phyloP scores from a whole-genome alignment of 1,139 yeast species.

The Meyerozyma carpophila region DNA sequence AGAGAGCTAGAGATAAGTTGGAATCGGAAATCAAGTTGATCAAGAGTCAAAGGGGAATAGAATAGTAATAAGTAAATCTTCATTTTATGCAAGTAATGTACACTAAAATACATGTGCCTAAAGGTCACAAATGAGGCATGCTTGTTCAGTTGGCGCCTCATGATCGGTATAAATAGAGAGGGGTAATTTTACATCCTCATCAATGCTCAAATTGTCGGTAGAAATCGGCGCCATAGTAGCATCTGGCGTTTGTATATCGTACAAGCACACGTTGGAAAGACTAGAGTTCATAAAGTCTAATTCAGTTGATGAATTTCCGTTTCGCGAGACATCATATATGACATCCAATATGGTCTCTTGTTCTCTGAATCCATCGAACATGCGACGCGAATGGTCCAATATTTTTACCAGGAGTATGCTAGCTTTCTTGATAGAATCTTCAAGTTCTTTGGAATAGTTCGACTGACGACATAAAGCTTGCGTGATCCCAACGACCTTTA shows the following conservation, averaged over 20 bases:
- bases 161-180: too few relatives aligned
- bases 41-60: slow-evolving; percentile 41
- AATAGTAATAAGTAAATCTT: slow-evolving; percentile 8
- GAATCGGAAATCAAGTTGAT: slow-evolving; percentile 72
- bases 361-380: slow-evolving; percentile 35
- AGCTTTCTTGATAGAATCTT: not conserved
- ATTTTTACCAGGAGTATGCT: slow-evolving; percentile 5
- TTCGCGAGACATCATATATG: not conserved
- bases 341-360: slow-evolving; percentile 8
- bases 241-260: not conserved
- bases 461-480: not conserved
- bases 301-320: not conserved
- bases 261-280: not conserved
- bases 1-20: slow-evolving; percentile 81
- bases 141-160: not conserved
- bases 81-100: not conserved
- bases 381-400: slow-evolving; percentile 10
- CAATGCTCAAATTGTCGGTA: not conserved
- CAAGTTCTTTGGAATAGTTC: not conserved
- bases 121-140: not conserved
- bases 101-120: not conserved
- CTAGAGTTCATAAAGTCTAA: not conserved
- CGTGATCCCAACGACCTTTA: not conserved
- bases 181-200: not conserved
- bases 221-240: not conserved